phyloP scores from a whole-genome alignment of 805 yeast species.

The Kuraishia piskuri region DNA sequence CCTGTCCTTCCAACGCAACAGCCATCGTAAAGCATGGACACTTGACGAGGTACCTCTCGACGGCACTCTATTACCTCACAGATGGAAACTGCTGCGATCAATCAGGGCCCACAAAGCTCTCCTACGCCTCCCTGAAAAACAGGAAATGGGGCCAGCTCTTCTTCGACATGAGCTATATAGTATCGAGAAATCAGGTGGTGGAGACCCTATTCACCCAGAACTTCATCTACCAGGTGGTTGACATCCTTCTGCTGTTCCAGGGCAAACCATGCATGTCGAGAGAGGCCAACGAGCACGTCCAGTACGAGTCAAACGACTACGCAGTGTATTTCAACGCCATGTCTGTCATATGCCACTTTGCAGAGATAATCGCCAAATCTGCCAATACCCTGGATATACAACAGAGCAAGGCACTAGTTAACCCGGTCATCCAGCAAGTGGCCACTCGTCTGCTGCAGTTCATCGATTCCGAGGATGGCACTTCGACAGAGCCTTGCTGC shows the following conservation, averaged over 20 bases:
- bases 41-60: constrained; percentile 49
- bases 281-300: constrained; percentile 76
- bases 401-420: not conserved
- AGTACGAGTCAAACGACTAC: constrained; percentile 84
- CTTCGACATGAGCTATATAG: constrained; percentile 68
- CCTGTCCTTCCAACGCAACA: constrained; percentile 76
- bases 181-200: constrained; percentile 58
- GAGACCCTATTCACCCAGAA: constrained; percentile 34
- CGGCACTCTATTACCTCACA: constrained; percentile 56
- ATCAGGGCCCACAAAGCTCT: constrained; percentile 24
- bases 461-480: not conserved
- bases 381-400: constrained; percentile 18
- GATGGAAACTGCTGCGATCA: constrained; percentile 37
- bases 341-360: constrained; percentile 57
- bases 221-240: constrained; percentile 53
- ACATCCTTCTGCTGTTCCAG: constrained; percentile 61
- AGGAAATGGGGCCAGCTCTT: constrained; percentile 73
- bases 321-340: constrained; percentile 59
- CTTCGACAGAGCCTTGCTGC: not conserved
- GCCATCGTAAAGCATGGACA: constrained; percentile 58
- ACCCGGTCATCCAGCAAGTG: not conserved
- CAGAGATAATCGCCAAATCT: constrained; percentile 43
- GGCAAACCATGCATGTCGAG: constrained; percentile 70
- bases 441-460: not conserved
- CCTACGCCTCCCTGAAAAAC: constrained; percentile 45